Conservation (phyloP, 23 red algal genomes). For the Gracilariopsis chorda region DNA sequence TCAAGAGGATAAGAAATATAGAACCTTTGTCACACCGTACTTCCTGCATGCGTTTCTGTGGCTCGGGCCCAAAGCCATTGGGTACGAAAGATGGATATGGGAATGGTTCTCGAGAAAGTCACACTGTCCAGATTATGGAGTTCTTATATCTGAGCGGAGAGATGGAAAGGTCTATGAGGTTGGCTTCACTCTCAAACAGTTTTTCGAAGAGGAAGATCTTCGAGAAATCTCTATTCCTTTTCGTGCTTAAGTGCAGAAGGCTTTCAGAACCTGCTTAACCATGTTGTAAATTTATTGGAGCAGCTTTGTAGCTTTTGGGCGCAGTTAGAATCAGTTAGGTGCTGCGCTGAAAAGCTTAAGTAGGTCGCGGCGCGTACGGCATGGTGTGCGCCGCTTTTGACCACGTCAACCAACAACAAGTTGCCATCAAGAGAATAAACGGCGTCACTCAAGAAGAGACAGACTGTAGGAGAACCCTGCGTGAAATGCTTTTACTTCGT, state of each 20-base stretch:
- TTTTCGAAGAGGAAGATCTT: neutral
- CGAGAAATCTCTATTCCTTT: neutral
- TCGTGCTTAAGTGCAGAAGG: too few species aligned
- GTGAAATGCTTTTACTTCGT: constrained; percentile 87
- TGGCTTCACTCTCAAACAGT: neutral
- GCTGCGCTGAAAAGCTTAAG: too few species aligned
- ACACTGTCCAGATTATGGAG: neutral
- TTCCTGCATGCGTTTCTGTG: neutral
- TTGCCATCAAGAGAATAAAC: constrained; percentile 95
- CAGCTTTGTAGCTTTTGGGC: too few species aligned
- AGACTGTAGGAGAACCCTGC: constrained; percentile 81
- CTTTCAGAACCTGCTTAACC: too few species aligned
- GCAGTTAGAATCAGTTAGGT: too few species aligned
- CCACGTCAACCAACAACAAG: constrained; percentile 32
- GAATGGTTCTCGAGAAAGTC: neutral
- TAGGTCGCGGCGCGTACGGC: constrained; percentile 96
- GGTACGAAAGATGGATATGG: neutral
- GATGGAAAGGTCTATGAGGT: neutral
- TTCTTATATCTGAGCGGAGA: neutral
- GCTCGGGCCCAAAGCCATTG: neutral
- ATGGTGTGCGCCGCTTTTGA: constrained; percentile 78
- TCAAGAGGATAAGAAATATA: neutral
- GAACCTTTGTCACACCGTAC: neutral
- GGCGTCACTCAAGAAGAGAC: constrained; percentile 77
- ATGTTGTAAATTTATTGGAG: too few species aligned